These are phyloP conservation scores for Ganoderma leucocontextum DNA, from an alignment of 1,284 basidiomycete species.

Conservation along the genomic window DNA sequence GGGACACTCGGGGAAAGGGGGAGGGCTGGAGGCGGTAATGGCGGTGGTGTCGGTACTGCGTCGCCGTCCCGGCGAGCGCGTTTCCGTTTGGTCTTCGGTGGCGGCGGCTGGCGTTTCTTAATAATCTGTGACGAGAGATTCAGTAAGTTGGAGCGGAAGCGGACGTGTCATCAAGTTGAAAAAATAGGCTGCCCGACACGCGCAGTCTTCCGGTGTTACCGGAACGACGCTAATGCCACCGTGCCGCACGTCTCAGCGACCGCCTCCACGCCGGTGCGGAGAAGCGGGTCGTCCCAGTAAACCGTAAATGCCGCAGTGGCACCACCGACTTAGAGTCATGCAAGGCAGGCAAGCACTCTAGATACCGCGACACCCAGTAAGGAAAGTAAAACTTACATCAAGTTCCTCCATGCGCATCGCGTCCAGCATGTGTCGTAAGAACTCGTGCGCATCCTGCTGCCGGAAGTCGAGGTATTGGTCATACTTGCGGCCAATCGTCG, in stretches of 20 bases:
- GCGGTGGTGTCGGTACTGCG: conserved; percentile 19
- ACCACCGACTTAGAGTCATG: neutral
- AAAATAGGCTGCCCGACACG: neutral
- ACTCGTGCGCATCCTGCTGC: conserved; percentile 96
- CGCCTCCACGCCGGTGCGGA: neutral
- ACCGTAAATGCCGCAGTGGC: neutral
- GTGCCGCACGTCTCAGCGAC: neutral
- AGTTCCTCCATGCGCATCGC: conserved; percentile 96
- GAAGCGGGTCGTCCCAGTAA: neutral
- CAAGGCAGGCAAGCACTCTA: neutral
- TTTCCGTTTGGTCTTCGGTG: conserved; percentile 48
- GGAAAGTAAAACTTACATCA: conserved; percentile 65
- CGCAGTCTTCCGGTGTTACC: neutral
- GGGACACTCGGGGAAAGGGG: conserved; percentile 10
- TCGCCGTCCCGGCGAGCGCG: conserved; percentile 33
- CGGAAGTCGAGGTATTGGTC: conserved; percentile 92
- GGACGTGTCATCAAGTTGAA: neutral
- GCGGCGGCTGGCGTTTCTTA: conserved; percentile 72
- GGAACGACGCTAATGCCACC: neutral
- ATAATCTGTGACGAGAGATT: conserved; percentile 61
- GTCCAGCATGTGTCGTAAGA: conserved; percentile 88
- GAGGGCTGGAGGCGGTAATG: conserved; percentile 17
- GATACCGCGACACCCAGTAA: neutral
- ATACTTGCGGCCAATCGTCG: conserved; percentile 83
- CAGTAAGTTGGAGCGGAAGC: conserved; percentile 1